These are phyloP conservation scores for Xylariaceae sp. DNA, from an alignment of 2,329 filamentous ascomycete genomes.

Conservation along the genomic window DNA sequence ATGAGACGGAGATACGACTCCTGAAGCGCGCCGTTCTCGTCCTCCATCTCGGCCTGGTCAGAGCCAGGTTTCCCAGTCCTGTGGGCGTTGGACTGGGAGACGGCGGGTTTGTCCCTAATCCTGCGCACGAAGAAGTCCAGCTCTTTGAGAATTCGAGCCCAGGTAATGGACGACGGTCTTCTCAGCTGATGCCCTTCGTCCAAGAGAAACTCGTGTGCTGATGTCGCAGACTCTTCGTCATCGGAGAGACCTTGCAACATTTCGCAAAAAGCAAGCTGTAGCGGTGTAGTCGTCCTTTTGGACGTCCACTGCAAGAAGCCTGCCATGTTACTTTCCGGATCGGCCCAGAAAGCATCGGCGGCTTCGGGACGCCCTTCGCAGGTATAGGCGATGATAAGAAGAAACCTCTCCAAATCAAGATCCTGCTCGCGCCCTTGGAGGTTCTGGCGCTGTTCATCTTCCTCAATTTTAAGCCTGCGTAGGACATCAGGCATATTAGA, in stretches of 20 bases:
- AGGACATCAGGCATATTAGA: constrained; percentile 91
- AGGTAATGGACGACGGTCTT: constrained; percentile 78
- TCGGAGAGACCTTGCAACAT: constrained; percentile 85
- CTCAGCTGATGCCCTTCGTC: constrained; percentile 78
- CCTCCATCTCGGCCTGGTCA: constrained; percentile 70
- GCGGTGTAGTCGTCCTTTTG: constrained; percentile 85
- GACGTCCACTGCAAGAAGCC: constrained; percentile 98
- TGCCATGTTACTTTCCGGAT: constrained; percentile 85
- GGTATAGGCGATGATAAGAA: constrained; percentile 85
- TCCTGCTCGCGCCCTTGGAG: constrained; percentile 59
- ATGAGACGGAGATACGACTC: constrained; percentile 89
- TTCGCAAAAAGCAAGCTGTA: constrained; percentile 93
- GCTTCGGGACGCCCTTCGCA: constrained; percentile 82
- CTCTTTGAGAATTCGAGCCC: constrained; percentile 88
- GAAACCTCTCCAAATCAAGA: constrained; percentile 76
- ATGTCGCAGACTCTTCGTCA: constrained; percentile 72
- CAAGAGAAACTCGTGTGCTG: constrained; percentile 80
- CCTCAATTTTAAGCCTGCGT: constrained; percentile 74
- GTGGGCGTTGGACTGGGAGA: constrained; percentile 45
- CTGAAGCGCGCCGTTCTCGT: constrained; percentile 93
- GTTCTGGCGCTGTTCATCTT: constrained; percentile 76
- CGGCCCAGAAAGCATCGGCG: constrained; percentile 83
- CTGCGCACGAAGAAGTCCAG: constrained; percentile 75
- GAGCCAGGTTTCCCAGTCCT: constrained; percentile 53
- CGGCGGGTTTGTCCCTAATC: constrained; percentile 62